Conservation (phyloP, 1,284 basidiomycete species). For the Trichosporon faecale region DNA sequence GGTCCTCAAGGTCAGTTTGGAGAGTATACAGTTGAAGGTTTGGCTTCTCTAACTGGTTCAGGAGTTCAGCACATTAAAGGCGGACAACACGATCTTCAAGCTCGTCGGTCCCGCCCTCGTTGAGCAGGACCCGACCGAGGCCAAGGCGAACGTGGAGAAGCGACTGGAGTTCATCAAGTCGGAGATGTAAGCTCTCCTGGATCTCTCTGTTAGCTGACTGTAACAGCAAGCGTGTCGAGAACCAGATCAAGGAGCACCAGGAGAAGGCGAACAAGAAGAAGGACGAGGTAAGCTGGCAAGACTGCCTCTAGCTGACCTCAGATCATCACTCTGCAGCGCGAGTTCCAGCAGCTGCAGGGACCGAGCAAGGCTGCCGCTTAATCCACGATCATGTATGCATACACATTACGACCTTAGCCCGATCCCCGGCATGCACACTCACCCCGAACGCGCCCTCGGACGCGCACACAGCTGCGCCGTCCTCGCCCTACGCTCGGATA, state of each 20-base stretch:
- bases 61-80: slow-evolving; percentile 77
- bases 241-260: slow-evolving; percentile 70
- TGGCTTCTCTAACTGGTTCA: slow-evolving; percentile 43
- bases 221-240: slow-evolving; percentile 73
- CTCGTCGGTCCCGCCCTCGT: slow-evolving; percentile 87
- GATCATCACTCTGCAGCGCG: slow-evolving; percentile 48
- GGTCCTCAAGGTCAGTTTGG: slow-evolving; percentile 71
- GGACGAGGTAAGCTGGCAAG: slow-evolving; percentile 61
- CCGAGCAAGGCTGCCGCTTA: slow-evolving; percentile 25
- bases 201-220: slow-evolving; percentile 4
- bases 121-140: slow-evolving; percentile 83
- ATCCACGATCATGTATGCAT: slow-evolving; percentile 16
- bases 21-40: not conserved
- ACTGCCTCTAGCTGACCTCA: slow-evolving; percentile 16
- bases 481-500: not conserved
- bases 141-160: slow-evolving; percentile 84
- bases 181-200: slow-evolving; percentile 69
- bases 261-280: slow-evolving; percentile 73
- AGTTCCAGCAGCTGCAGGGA: slow-evolving; percentile 44
- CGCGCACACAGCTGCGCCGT: not conserved
- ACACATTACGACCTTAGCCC: not conserved
- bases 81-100: slow-evolving; percentile 84
- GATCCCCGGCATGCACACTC: not conserved
- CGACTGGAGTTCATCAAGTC: slow-evolving; percentile 83
- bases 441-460: not conserved